Percentiles rank a stretch among this genome's conserved stretches.
These are phyloP conservation scores for Leishmania martiniquensis DNA, from an alignment of 208 protist species.

Conservation along the genomic window DNA sequence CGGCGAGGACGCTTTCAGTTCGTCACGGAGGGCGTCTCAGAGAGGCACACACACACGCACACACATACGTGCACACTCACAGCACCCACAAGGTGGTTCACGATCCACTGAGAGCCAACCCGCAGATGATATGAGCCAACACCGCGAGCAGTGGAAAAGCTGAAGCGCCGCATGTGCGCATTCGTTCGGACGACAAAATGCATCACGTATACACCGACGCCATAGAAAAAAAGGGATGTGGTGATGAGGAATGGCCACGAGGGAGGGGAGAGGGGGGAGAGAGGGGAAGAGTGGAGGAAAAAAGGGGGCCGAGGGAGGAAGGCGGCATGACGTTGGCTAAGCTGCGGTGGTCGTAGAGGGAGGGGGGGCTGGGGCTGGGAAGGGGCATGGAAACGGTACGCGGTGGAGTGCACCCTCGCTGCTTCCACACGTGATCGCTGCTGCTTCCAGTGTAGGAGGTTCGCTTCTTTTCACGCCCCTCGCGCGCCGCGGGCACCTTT, in stretches of 20 bases:
- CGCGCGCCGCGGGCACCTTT: no score
- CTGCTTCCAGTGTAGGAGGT: not conserved
- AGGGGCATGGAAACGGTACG: not conserved
- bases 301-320: not conserved
- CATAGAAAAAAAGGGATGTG: not conserved
- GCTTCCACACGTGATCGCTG: not conserved
- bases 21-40: no score
- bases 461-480: not conserved
- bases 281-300: not conserved
- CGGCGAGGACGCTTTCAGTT: no score
- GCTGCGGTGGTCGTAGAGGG: not conserved
- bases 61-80: not conserved
- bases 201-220: not conserved
- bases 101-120: not conserved
- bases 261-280: not conserved
- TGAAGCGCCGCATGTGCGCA: no score
- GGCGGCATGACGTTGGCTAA: not conserved
- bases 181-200: no score
- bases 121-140: not conserved
- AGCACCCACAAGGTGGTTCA: not conserved
- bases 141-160: not conserved
- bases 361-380: not conserved
- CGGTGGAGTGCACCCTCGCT: not conserved
- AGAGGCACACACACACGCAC: not conserved
- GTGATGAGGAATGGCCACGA: not conserved